A percentile compares a stretch with the other conserved stretches of the same genome.
Evolutionary conservation across 2,329 filamentous ascomycete species (phyloP).

Genomic region (Fusarium circinatum): DNA sequence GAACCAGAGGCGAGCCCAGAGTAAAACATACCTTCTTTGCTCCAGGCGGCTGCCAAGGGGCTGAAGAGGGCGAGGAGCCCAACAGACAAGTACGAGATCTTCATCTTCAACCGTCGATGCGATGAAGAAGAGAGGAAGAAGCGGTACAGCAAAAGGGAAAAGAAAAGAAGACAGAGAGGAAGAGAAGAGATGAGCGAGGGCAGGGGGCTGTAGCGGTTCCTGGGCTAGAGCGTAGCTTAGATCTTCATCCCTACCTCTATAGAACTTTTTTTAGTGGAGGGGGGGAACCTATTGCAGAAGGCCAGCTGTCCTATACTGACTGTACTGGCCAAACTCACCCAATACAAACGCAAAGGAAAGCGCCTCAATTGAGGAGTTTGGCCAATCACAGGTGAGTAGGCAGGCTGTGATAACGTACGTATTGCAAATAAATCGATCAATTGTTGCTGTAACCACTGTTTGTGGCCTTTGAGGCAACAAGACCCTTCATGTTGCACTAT

Average conservation of each 20-base stretch:
- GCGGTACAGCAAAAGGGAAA: background rate
- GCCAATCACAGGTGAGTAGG: background rate
- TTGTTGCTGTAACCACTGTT: background rate
- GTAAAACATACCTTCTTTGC: conserved; percentile 76
- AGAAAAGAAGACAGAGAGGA: background rate
- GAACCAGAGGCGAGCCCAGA: background rate
- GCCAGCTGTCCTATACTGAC: conserved; percentile 37
- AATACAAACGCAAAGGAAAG: conserved; percentile 26
- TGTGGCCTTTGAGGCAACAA: conserved; percentile 1
- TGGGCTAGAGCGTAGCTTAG: conserved; percentile 22
- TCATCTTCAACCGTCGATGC: conserved; percentile 67
- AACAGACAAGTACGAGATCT: conserved; percentile 72
- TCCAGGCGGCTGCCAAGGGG: conserved; percentile 79
- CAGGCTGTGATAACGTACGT: background rate
- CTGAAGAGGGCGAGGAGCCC: conserved; percentile 75
- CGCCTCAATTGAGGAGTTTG: conserved; percentile 10
- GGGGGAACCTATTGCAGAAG: conserved; percentile 28
- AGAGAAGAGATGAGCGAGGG: background rate
- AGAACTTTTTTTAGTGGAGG: conserved; percentile 27
- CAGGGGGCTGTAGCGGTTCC: conserved; percentile 26
- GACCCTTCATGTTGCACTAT: conserved; percentile 28
- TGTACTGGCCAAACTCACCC: conserved; percentile 1
- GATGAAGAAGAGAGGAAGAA: background rate
- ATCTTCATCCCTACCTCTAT: conserved; percentile 22
- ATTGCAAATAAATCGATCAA: background rate